These are phyloP conservation scores for Crithidia fasciculata DNA, from an alignment of 208 protist species.

Conservation along the genomic window DNA sequence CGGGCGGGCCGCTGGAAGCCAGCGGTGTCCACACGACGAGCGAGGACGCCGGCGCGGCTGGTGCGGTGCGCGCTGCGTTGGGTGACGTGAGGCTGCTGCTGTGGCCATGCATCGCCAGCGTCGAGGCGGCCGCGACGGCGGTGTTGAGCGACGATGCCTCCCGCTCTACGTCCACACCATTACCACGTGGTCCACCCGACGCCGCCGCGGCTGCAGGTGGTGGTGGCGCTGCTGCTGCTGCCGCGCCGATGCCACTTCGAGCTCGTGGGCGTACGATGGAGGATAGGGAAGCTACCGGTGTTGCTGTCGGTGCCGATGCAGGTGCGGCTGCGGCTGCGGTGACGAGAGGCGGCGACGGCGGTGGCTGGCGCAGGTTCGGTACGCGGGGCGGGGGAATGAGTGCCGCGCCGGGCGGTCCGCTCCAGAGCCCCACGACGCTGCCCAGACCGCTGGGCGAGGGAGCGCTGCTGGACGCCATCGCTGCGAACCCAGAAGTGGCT, in stretches of 20 bases:
- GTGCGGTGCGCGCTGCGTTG: background rate
- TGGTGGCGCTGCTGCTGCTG: background rate
- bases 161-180: background rate
- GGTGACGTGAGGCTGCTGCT: background rate
- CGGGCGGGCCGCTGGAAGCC: background rate
- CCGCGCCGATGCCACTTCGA: background rate
- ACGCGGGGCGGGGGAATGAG: background rate
- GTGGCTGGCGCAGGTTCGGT: background rate
- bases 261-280: background rate
- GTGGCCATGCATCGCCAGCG: constrained; percentile 7
- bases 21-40: background rate
- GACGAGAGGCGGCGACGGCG: background rate
- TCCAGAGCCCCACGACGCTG: background rate
- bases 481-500: too few relatives aligned
- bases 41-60: background rate
- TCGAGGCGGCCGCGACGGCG: background rate
- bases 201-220: too few relatives aligned
- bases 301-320: background rate
- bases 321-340: too few relatives aligned
- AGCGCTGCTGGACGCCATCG: too few relatives aligned
- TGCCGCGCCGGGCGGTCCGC: too few relatives aligned
- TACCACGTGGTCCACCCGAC: too few relatives aligned
- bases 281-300: background rate
- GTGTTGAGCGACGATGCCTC: constrained; percentile 2
- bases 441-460: background rate